Conservation (phyloP, 2,329 filamentous ascomycete genomes). For the Sphaerulina vaccinii region DNA sequence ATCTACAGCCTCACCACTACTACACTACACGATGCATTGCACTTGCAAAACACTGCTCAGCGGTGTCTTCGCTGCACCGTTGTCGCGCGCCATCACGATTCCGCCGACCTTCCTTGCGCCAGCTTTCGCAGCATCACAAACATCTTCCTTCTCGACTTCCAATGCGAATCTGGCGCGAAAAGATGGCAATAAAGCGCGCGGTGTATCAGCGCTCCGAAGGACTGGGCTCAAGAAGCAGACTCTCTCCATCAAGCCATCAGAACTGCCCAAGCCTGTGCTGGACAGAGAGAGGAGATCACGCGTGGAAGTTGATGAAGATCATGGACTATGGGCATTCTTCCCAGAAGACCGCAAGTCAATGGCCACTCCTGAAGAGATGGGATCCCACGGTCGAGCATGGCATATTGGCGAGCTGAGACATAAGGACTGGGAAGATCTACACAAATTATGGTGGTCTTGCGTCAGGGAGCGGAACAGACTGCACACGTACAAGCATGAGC, state of each 20-base stretch:
- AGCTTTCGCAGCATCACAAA: constrained; percentile 30
- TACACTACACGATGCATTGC: constrained; percentile 30
- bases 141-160: constrained; percentile 33
- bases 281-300: constrained; percentile 57
- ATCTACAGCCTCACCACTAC: neutral
- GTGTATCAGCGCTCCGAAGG: constrained; percentile 75
- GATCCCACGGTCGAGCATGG: constrained; percentile 78
- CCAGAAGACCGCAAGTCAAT: constrained; percentile 67
- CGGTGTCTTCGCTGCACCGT: constrained; percentile 19
- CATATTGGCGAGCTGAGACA: constrained; percentile 77
- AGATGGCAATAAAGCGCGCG: constrained; percentile 77
- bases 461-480: constrained; percentile 87
- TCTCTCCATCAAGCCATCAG: constrained; percentile 68
- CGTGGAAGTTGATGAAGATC: constrained; percentile 64
- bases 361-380: constrained; percentile 68
- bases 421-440: constrained; percentile 93
- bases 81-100: constrained; percentile 19
- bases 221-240: constrained; percentile 58
- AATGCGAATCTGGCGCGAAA: constrained; percentile 40
- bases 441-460: constrained; percentile 92
- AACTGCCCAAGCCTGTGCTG: constrained; percentile 69
- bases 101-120: constrained; percentile 39
- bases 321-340: constrained; percentile 94
- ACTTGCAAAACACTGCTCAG: constrained; percentile 23
- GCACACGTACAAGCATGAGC: constrained; percentile 71